Evolutionary conservation across 495 filamentous ascomycete genomes (phyloP).

Genomic region (Xylaria scruposa): DNA sequence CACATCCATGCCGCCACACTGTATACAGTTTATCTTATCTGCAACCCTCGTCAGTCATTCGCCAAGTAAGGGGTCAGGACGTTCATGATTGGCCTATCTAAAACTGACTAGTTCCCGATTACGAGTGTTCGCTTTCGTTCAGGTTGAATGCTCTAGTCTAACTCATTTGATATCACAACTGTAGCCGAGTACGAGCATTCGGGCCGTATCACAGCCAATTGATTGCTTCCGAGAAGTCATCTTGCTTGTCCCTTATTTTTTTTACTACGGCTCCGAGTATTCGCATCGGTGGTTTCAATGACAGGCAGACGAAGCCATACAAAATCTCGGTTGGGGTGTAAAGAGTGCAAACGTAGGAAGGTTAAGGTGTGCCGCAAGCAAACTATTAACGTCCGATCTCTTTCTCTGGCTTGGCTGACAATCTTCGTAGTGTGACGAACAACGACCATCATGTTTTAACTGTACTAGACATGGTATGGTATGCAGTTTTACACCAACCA

Average conservation of each 20-base stretch:
- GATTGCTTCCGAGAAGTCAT: neutral
- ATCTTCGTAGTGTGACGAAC: conserved; percentile 1
- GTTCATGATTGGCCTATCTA: neutral
- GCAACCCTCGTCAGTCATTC: too few relatives aligned
- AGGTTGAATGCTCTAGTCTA: neutral
- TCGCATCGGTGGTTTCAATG: neutral
- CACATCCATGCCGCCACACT: too few relatives aligned
- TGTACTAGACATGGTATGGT: neutral
- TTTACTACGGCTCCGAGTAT: neutral
- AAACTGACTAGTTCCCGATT: neutral
- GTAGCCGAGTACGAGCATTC: conserved; percentile 2
- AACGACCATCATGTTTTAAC: neutral
- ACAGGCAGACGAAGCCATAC: conserved; percentile 1
- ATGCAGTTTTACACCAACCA: neutral
- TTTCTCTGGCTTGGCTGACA: neutral
- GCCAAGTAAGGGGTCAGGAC: neutral
- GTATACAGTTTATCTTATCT: too few relatives aligned
- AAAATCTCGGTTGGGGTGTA: conserved; percentile 6
- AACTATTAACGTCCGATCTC: neutral
- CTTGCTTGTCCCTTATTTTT: neutral
- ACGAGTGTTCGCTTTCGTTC: conserved; percentile 1
- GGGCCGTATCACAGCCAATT: neutral
- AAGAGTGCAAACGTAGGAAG: neutral
- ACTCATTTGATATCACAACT: neutral
- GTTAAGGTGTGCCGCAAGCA: neutral